These are phyloP conservation scores for Silene noctiflora DNA, from an alignment of 179 eudicot species.

Conservation along the genomic window DNA sequence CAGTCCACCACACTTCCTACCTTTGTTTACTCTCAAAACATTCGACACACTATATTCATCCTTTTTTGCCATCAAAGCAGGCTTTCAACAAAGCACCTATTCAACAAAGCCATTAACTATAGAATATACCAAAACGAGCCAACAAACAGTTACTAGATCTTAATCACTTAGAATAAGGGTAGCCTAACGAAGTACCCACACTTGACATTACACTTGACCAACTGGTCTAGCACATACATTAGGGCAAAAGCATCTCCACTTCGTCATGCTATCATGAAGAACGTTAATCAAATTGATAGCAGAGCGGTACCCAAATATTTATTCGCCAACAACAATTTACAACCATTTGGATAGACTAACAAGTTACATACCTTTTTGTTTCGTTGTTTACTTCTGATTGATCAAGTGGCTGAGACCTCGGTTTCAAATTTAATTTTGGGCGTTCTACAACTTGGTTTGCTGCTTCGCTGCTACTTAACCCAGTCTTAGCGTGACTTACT, in stretches of 20 bases:
- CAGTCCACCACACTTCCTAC: no score
- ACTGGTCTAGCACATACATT: not conserved
- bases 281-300: not conserved
- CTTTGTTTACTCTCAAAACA: no score
- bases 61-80: no score
- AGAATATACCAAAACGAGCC: not conserved
- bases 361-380: slow-evolving; percentile 50
- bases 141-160: not conserved
- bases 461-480: slow-evolving; percentile 27
- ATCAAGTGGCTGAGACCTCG: slow-evolving; percentile 65
- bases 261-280: not conserved
- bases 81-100: no score
- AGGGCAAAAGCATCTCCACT: not conserved
- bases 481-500: slow-evolving; percentile 35
- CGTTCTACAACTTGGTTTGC: slow-evolving; percentile 52
- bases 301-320: not conserved
- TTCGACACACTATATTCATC: no score
- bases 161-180: not conserved
- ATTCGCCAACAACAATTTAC: not conserved
- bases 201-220: not conserved
- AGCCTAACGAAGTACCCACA: not conserved
- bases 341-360: not conserved
- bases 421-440: slow-evolving; percentile 81
- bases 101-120: no score
- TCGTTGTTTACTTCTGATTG: slow-evolving; percentile 40